Base-by-base conservation (phyloP, 345 rosid genomes). In the Clausena lansium region DNA sequence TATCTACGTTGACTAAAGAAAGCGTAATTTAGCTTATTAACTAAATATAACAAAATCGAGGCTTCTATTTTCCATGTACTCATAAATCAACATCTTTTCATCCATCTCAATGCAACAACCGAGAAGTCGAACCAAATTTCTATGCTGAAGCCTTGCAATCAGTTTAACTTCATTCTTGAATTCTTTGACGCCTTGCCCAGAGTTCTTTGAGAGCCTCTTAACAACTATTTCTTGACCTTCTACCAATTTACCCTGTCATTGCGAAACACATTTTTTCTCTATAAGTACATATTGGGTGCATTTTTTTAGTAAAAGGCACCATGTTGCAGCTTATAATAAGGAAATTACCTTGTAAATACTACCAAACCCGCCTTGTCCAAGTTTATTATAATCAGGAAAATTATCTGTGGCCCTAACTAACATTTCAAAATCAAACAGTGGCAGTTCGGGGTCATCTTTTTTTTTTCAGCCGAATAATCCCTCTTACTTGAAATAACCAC, bases 41-140 rank as follows among this genome's bases (percentile, higher is more conserved):
- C 64, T 0, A 32, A 59, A 59, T 25, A 59, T 25, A 59, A 59
- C 30, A 59, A 32, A 59, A 59, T 59, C 64, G 32, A 59, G 64
- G 32, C 64, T 59, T 11, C 64, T 59, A 17, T 59, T 59, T 59
- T 59, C 97, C 94, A 95, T 86, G 82, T 85, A 95, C 86, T 93
- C 98, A n/a, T 91, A 95, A 55, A 95, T 80, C 45, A 95, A 87
- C 82, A 95, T 86, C 86, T 91, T 95, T 76, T 95, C 98, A 1
- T 83, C 90, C 75, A 9, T 81, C 35, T 90, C 94, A 14, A 87
- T 54, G 82, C 94, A 91, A 76, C 90, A 94, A 14, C 92, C 95
- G 6, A 93, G 79, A 72, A 93, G 85, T 2, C 93, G 87, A 24
- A 94, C 97, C 13, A 94, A 91, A 80, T 94, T 94, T 79, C 91